Base-by-base conservation (phyloP, 2,329 filamentous ascomycete genomes). In the Paraphoma sp. region DNA sequence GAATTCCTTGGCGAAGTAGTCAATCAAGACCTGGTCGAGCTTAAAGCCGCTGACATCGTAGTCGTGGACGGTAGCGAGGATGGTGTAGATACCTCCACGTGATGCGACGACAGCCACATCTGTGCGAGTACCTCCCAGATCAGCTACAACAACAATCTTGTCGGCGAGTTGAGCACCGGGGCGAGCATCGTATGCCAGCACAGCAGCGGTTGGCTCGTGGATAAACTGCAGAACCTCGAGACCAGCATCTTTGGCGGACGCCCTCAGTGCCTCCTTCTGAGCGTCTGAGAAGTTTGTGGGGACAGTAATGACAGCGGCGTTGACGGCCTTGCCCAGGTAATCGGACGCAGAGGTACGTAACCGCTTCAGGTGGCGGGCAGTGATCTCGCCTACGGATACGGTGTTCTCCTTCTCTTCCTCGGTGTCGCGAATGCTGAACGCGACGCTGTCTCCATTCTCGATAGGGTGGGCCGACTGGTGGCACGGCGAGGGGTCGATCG, bases 1-100 rank as follows among this genome's bases (percentile, higher is more conserved):
- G 81, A 99, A 99, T 80, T 99, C 95, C 85, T 99, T 99, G 69
- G 94, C 91, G 69, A 98, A 97, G 83, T 97, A 89, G 76, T 99
- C 94, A 76, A 97, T 91, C 56, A 99, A 85, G 48, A 94, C 90
- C 76, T 95, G 86, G 82, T 99, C 95, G 54, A 99, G 84, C 65
- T 93, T 88, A 36, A 87, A 84, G 72, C 95, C 95, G 54, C 91
- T 89, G 67, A 94, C 91, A 74, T 98, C 93, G 80, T 96, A 97
- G 83, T 99, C 95, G 82, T 98, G 95, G 30, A 90, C 87, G 11
- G 94, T 96, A 17, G 95, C 93, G 56, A 99, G 85, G 69, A 97
- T 88, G 58, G 92, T 97, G 85, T 98, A 98, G 83, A 98, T 94
- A 75, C 95, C 95, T 61, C 93, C 93, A 77, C 94, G 88, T 71